Conservation (phyloP, 352 stramenopile species). For the Paralagenidium karlingii region DNA sequence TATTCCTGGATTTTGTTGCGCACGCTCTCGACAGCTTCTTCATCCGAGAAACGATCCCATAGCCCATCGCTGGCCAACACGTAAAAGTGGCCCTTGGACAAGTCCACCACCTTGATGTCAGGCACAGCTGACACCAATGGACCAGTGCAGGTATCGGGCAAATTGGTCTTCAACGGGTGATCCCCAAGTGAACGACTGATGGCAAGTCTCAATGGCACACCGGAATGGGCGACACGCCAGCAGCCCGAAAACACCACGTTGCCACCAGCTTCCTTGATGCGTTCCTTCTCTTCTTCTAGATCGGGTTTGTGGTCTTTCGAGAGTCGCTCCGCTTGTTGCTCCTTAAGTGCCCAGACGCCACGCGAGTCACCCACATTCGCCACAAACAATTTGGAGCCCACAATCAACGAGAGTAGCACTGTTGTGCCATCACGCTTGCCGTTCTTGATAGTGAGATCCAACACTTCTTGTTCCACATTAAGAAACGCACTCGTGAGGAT, state of each 20-base stretch:
- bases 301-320: constrained; percentile 76
- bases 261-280: constrained; percentile 47
- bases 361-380: constrained; percentile 71
- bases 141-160: constrained; percentile 38
- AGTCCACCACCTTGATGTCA: constrained; percentile 54
- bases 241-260: constrained; percentile 75
- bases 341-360: constrained; percentile 26
- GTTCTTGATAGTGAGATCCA: constrained; percentile 48
- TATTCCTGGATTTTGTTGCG: constrained; percentile 39
- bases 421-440: constrained; percentile 68
- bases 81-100: constrained; percentile 38
- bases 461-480: constrained; percentile 53
- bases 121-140: constrained; percentile 59
- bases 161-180: constrained; percentile 57
- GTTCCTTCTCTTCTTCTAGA: constrained; percentile 36
- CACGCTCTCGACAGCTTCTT: constrained; percentile 45
- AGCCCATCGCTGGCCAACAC: constrained; percentile 70
- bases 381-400: constrained; percentile 62
- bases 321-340: constrained; percentile 16
- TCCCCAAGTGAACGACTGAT: constrained; percentile 71
- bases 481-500: constrained; percentile 45
- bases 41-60: constrained; percentile 64
- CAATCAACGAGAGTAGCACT: constrained; percentile 49
- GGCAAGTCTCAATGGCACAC: constrained; percentile 50
- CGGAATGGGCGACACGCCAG: constrained; percentile 71